These are phyloP conservation scores for Moringa oleifera DNA, from an alignment of 345 rosid species.

Conservation along the genomic window DNA sequence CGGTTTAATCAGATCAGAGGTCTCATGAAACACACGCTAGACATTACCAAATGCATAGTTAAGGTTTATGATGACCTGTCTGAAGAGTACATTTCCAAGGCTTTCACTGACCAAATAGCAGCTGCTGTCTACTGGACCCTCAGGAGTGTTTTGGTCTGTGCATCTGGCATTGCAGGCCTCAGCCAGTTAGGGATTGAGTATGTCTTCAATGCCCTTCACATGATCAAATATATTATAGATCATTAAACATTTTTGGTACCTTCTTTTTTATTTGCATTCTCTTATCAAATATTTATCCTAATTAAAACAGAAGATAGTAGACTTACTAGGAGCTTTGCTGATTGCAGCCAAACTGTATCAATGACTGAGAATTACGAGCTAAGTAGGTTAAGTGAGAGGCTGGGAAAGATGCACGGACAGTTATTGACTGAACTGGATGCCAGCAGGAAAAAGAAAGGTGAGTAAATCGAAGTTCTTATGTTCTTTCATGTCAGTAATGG, in stretches of 20 bases:
- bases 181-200: constrained; percentile 60
- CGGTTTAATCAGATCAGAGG: constrained; percentile 44
- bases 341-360: constrained; percentile 42
- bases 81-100: constrained; percentile 41
- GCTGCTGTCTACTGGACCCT: constrained; percentile 80
- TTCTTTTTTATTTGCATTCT: too few species aligned
- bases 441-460: constrained; percentile 41
- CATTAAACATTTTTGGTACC: too few species aligned
- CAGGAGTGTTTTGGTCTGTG: constrained; percentile 59
- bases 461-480: constrained; percentile 1
- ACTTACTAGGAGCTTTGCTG: too few species aligned
- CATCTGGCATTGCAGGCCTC: constrained; percentile 51
- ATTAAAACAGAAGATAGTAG: too few species aligned
- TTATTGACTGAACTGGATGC: constrained; percentile 17
- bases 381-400: constrained; percentile 53
- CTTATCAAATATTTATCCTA: too few species aligned
- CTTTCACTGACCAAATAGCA: constrained; percentile 47
- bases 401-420: constrained; percentile 42
- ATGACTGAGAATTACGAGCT: constrained; percentile 70
- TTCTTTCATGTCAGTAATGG: background rate
- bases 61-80: constrained; percentile 63
- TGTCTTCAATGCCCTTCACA: background rate
- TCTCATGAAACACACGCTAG: constrained; percentile 60
- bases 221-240: background rate
- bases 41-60: constrained; percentile 49